Evolutionary conservation across 169 alveolate species (phyloP), one percentile per base, ranked within the genome.

Genomic region (Miamiensis avidus): DNA sequence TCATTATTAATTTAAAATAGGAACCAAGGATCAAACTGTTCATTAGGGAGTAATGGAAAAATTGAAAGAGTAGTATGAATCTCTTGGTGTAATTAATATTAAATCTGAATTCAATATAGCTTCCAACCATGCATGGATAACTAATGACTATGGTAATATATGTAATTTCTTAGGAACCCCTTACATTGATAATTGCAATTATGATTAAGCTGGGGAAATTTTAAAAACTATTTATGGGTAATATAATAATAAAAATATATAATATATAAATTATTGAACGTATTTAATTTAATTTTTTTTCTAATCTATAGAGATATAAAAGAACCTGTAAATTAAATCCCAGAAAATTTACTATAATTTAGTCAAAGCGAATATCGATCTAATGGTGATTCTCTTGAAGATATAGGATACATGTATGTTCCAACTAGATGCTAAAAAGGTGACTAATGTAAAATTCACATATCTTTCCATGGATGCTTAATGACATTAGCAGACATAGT

Each of bases 81-180:
- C 74, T 73, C 75, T 78, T 31, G 89, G 82, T 0, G 84, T 49
- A 49, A 49, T 33, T n/a, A 28, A 73, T 81, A 74, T 88, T 28
- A 33, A 49, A 33, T 27, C 83, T 29, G 85, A 73, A 16, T 84
- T 49, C 65, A 74, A 79, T 32, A 31, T 87, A 34, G 75, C 76
- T 31, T 82, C 94, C 74, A 73, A 34, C 0, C 94, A 90, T 32
- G 85, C 89, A 65, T 76, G 74, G 78, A 77, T 81, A 28, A 87
- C 92, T 64, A 81, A 30, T 6, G 29, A 29, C 30, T 78, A 29
- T n/a, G 92, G 92, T 27, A 90, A 74, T 49, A 65, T 31, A 25
- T 87, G 92, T 81, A 16, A 74, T 0, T 34, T 64, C 26, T 25
- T 65, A 4, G 89, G 84, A 25, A 25, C 88, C 74, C 94, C 94